A percentile compares a stretch with the other conserved stretches of the same genome.
These are phyloP conservation scores for Plasmodium coatneyi DNA, from an alignment of 169 alveolate species.

Conservation along the genomic window DNA sequence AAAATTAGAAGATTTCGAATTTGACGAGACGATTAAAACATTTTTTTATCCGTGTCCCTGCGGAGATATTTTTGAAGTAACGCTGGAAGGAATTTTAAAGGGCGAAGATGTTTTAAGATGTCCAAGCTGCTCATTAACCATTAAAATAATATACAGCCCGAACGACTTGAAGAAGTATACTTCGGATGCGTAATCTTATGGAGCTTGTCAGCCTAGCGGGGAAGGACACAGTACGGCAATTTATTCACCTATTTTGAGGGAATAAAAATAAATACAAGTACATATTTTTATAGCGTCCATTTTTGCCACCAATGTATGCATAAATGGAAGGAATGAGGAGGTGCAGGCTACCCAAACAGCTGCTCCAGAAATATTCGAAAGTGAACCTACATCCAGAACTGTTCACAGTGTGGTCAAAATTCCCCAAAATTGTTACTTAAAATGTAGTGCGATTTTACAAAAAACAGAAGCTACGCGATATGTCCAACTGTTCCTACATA, in stretches of 20 bases:
- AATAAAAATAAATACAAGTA: background rate
- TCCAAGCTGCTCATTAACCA: constrained; percentile 89
- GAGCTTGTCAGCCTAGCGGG: background rate
- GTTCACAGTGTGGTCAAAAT: background rate
- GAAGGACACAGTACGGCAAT: background rate
- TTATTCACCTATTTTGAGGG: background rate
- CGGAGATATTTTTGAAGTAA: constrained; percentile 88
- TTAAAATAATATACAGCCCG: constrained; percentile 80
- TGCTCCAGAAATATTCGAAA: background rate
- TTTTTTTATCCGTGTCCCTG: constrained; percentile 92
- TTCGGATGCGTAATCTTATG: background rate
- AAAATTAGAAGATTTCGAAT: constrained; percentile 90
- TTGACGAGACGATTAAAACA: constrained; percentile 80
- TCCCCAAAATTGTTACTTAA: background rate
- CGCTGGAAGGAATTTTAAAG: constrained; percentile 75
- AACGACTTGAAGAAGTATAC: constrained; percentile 36
- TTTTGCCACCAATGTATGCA: background rate
- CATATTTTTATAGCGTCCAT: background rate
- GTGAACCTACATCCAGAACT: background rate
- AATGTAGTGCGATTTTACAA: background rate
- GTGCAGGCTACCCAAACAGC: background rate
- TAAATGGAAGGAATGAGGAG: background rate
- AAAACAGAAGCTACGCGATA: background rate
- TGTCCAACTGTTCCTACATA: background rate
- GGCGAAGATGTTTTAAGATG: constrained; percentile 87